These are phyloP conservation scores for Cucurbita moschata DNA, from an alignment of 306 rosid species.

Conservation along the genomic window DNA sequence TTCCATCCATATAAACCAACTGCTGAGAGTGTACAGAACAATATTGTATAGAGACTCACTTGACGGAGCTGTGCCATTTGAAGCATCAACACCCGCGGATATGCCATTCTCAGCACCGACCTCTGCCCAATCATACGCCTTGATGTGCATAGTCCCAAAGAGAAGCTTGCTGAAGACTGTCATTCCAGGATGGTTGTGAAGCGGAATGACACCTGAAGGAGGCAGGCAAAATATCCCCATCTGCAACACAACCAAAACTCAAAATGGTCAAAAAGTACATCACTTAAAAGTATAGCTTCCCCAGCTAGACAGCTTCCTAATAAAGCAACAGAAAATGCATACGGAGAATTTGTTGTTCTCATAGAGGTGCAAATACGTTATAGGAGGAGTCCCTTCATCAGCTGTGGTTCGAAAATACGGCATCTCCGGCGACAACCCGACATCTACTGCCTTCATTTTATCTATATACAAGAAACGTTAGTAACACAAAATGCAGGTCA, in stretches of 20 bases:
- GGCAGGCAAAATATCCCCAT: conserved; percentile 95
- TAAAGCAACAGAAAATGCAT: neutral
- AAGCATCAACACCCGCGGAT: conserved; percentile 14
- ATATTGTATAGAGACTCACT: conserved; percentile 24
- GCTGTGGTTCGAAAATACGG: conserved; percentile 30
- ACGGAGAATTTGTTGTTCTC: conserved; percentile 74
- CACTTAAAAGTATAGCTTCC: neutral
- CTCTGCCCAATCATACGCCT: conserved; percentile 77
- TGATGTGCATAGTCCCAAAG: conserved; percentile 88
- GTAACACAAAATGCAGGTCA: conserved; percentile 4
- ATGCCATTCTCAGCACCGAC: conserved; percentile 27
- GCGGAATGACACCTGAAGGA: conserved; percentile 86
- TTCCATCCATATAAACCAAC: neutral
- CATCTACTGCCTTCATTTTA: conserved; percentile 47
- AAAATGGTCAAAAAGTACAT: neutral
- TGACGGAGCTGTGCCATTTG: conserved; percentile 22
- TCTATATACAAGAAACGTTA: conserved; percentile 33
- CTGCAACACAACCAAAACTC: conserved; percentile 21
- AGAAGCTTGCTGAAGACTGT: conserved; percentile 90
- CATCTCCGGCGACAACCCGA: conserved; percentile 52
- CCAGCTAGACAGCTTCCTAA: neutral
- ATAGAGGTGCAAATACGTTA: conserved; percentile 60
- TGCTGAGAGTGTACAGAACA: neutral
- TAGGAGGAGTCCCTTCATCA: conserved; percentile 25
- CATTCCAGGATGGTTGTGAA: conserved; percentile 97